Conservation (phyloP, 495 filamentous ascomycete genomes). For the Aspergillus kassunensis region DNA sequence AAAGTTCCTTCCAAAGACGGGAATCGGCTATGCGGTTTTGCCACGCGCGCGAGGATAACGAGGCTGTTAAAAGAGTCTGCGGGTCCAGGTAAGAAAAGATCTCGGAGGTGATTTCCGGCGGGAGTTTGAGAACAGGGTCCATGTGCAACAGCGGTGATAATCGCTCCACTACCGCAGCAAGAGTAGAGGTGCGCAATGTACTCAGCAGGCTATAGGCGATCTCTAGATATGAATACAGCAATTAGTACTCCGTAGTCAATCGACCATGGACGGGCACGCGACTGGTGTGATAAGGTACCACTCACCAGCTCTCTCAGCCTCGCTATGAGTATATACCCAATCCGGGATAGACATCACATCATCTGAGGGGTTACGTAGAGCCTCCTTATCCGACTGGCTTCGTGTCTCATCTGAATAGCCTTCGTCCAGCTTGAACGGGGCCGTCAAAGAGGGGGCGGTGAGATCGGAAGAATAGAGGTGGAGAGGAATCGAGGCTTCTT, state of each 20-base stretch:
- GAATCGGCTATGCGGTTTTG: constrained; percentile 75
- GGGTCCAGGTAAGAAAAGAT: constrained; percentile 83
- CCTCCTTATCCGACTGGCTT: constrained; percentile 49
- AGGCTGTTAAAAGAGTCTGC: constrained; percentile 69
- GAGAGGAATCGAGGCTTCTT: constrained; percentile 16
- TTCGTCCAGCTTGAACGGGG: constrained; percentile 57
- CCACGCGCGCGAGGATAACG: constrained; percentile 77
- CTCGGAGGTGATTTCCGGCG: constrained; percentile 82
- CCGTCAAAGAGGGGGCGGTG: constrained; percentile 32
- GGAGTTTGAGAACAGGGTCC: constrained; percentile 81
- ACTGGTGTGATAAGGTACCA: not conserved
- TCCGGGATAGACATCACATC: constrained; percentile 45
- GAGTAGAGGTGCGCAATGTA: constrained; percentile 68
- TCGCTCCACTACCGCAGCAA: constrained; percentile 72
- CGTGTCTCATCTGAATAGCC: constrained; percentile 63
- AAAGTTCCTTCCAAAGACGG: constrained; percentile 79
- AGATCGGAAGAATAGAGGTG: constrained; percentile 23
- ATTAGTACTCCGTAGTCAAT: constrained; percentile 4
- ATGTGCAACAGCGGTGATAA: constrained; percentile 81
- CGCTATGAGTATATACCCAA: constrained; percentile 50
- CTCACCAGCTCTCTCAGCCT: constrained; percentile 53
- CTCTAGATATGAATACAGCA: constrained; percentile 27
- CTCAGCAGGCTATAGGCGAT: constrained; percentile 57
- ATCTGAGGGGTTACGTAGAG: constrained; percentile 28
- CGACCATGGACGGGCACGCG: constrained; percentile 2